Evolutionary conservation across 2,329 filamentous ascomycete species (phyloP), one percentile per base, ranked within the genome.

Genomic region (Talaromyces atroroseus): DNA sequence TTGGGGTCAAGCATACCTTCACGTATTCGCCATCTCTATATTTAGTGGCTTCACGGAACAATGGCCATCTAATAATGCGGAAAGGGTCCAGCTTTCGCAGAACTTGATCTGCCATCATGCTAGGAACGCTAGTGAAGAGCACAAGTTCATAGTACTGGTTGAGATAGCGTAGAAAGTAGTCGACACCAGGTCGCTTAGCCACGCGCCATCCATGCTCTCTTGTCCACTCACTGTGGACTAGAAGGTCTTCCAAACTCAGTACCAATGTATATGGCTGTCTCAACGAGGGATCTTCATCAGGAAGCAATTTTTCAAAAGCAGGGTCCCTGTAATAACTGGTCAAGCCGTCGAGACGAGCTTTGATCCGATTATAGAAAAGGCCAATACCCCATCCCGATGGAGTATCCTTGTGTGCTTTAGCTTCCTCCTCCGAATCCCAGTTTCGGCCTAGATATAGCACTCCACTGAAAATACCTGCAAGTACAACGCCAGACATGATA

Each of bases 71-170:
- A 71, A 97, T 91, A 71, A 97, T 90, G 66, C 88, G 89, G 80
- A 89, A 97, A 36, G 92, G 94, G 69, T 99, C 94, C 59, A 99
- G 80, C 75, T 99, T 99, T 67, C 90, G 86, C 63, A 96, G 84
- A 52, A 99, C 82, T 23, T 90, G 90, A 64, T 96, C 91, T 26
- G 86, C 92, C 69, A 90, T 88, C 67, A 85, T 86, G 67, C 86
- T 90, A 0, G 92, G 91, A 48, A 94, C 87, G 40, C 84, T 89
- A 32, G 94, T 99, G 77, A 97, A 99, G 62, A 99, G 84, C 52
- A 97, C 94, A 54, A 99, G 80, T 74, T 99, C 94, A 70, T 96
- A 99, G 80, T 99, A 97, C 73, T 96, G 92, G 74, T 89, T 92
- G 49, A 99, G 82, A 73, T 99, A 99, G 68, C 90, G 89, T 61